Base-by-base conservation (phyloP, 2,329 filamentous ascomycete genomes). In the Bipolaris gigantea region DNA sequence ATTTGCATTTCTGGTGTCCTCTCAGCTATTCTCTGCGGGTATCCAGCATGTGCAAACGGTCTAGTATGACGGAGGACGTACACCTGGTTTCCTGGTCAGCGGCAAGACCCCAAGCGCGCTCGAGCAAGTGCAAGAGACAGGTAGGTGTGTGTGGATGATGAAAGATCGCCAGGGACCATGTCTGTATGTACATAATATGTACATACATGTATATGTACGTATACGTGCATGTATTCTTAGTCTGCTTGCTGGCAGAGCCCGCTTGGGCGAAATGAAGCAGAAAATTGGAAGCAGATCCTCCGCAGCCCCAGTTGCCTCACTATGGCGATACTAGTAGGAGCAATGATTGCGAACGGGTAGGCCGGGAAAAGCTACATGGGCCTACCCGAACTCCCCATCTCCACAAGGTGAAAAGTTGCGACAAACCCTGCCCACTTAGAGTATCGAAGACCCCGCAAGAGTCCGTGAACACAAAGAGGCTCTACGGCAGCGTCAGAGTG, bases 271-370 rank as follows among this genome's bases (percentile, higher is more conserved):
- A 39, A 42, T 45, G 32, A 19, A 33, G 34, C n/a, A 47, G 11
- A 33, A 16, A 36, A 46, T 50, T n/a, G 52, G 40, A 34, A 21
- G 41, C 32, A n/a, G 55, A 62, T 60, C 53, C 51, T 51, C 47
- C 56, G 62, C 61, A 65, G 59, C 59, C 62, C 52, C 55, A 27
- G 30, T 59, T 47, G 57, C 60, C 48, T 61, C 55, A 39, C 49
- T 45, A 25, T 40, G 23, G 34, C 21, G 15, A 35, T 23, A 23
- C 38, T 34, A 19, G 54, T 30, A 30, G 30, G 41, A 11, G 23
- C 40, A 23, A 32, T 5, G 21, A n/a, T 46, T 8, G 40, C 21
- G 15, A 33, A 38, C 27, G 30, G 35, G 44, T 43, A n/a, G 41
- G 18, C 25, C 39, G 21, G 34, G 48, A 35, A 18, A 36, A 35